A percentile compares a stretch with the other conserved stretches of the same genome.
phyloP scores from a whole-genome alignment of 257 asterid genomes.

The Ajuga chamaepitys region DNA sequence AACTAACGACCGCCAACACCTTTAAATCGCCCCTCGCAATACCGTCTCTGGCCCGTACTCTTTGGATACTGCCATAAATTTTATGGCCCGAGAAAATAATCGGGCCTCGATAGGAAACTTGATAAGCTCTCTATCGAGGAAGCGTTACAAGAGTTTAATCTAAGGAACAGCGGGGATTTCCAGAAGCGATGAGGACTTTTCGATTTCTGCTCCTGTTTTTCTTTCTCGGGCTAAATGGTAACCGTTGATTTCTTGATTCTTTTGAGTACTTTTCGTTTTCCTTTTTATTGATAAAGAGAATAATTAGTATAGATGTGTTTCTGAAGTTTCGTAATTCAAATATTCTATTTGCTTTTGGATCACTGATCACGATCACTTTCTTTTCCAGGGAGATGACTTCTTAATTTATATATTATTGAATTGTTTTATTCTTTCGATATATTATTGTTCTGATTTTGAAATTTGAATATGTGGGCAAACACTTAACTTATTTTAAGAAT shows the following conservation, averaged over 20 bases:
- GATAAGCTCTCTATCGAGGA: slow-evolving; percentile 27
- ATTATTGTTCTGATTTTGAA: slow-evolving; percentile 1
- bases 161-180: neutral
- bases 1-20: slow-evolving; percentile 23
- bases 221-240: slow-evolving; percentile 36
- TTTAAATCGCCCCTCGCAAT: slow-evolving; percentile 2
- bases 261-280: neutral
- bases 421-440: neutral
- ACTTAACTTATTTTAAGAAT: too few relatives aligned
- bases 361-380: slow-evolving; percentile 15
- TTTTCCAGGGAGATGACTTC: neutral
- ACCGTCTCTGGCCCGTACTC: neutral
- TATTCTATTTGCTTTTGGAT: slow-evolving; percentile 10
- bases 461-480: neutral
- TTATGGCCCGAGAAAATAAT: neutral
- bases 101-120: slow-evolving; percentile 10
- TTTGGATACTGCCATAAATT: neutral
- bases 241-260: slow-evolving; percentile 12
- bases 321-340: neutral
- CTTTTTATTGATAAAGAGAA: neutral
- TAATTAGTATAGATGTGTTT: neutral
- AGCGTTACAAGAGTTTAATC: neutral
- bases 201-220: slow-evolving; percentile 24
- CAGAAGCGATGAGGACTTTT: slow-evolving; percentile 39
- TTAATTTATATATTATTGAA: neutral